Evolutionary conservation across 768 basidiomycete species (phyloP).

Genomic region (Termitomyces sp.): DNA sequence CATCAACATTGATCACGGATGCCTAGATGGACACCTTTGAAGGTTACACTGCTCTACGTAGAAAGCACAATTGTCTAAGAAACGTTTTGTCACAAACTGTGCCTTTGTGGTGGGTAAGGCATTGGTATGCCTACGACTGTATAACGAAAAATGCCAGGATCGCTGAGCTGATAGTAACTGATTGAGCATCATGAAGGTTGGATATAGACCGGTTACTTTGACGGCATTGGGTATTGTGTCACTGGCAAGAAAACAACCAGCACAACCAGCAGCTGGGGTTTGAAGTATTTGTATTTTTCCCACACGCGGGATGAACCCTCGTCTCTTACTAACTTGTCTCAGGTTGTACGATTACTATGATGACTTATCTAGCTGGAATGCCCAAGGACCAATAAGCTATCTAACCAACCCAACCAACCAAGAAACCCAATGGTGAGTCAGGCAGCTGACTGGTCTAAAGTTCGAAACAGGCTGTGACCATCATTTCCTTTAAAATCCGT

Average conservation of each 20-base stretch:
- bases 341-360: not conserved
- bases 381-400: too few species aligned
- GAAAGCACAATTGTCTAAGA: not conserved
- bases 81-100: not conserved
- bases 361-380: too few species aligned
- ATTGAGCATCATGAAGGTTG: not conserved
- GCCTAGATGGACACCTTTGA: too few species aligned
- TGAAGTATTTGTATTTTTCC: too few species aligned
- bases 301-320: too few species aligned
- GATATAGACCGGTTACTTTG: too few species aligned
- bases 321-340: too few species aligned
- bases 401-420: too few species aligned
- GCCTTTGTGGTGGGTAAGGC: not conserved
- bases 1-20: too few species aligned
- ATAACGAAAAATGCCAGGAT: not conserved
- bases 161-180: not conserved
- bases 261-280: too few species aligned
- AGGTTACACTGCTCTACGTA: not conserved
- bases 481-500: not conserved
- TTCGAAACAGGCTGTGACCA: not conserved
- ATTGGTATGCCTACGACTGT: not conserved
- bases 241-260: too few species aligned
- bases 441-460: conserved; percentile 4
- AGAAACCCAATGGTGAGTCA: conserved; percentile 3
- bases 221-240: too few species aligned